Base-by-base conservation (phyloP, 2,329 filamentous ascomycete genomes). In the Diaporthe citriasiana region DNA sequence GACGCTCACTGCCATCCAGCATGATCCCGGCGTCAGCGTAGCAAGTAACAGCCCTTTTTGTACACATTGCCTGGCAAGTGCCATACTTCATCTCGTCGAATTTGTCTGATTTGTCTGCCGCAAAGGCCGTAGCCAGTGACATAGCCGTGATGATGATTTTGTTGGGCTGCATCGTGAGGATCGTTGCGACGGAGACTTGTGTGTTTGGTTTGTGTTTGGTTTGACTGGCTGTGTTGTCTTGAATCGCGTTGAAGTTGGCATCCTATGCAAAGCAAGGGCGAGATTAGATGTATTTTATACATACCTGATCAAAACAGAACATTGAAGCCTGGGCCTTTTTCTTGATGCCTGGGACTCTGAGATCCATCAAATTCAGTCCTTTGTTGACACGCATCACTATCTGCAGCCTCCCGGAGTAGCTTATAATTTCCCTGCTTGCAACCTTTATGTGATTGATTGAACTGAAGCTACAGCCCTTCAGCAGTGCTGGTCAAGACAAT, bases 61-160 rank as follows among this genome's bases (percentile, higher is more conserved):
- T 15, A 42, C 71, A 70, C 15, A 45, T 33, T 4, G 63, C 45
- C 53, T 60, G 65, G 33, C 71, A 73, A 1, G 60, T 42, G 4
- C 53, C 40, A 19, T 70, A 73, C 19, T 22, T 40, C 8, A 60
- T 1, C 42, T 47, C 42, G 42, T 47, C 42, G 19, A 47, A 47
- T 19, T 22, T 47, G 42, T n/a, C 53, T n/a, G n/a, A n/a, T n/a
- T n/a, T n/a, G 13, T 50, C 63, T 4, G 51, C 42, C 2, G 19
- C 33, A 4, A n/a, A 3, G 8, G 40, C 33, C 1, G 13, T n/a
- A n/a, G 33, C 63, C 5, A 70, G 33, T 8, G 53, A 5, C 3
- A 70, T 22, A 2, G 51, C n/a, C 6, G 45, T 12, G 25, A 45
- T 22, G 17, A 55, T 27, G 30, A 7, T 38, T n/a, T 19, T 50